phyloP scores from a whole-genome alignment of 176 grass and related monocot genomes.

The Rhipidocladum racemiflorum region DNA sequence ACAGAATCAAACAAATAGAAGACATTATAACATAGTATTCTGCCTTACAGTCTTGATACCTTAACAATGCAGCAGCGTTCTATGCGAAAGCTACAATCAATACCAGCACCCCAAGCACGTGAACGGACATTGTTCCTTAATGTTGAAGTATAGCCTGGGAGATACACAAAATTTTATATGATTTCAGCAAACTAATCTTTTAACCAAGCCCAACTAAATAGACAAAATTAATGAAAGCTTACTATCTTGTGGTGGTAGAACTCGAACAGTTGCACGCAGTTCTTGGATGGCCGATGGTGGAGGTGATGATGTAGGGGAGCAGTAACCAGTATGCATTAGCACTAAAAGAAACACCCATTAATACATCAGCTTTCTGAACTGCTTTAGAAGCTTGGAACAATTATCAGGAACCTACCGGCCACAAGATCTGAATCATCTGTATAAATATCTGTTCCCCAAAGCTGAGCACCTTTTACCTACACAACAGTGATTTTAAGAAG shows the following conservation, averaged over 20 bases:
- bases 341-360: conserved; percentile 51
- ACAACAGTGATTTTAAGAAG: conserved; percentile 31
- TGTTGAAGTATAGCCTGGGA: conserved; percentile 84
- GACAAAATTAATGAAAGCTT: conserved; percentile 17
- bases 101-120: conserved; percentile 94
- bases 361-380: conserved; percentile 23
- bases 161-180: conserved; percentile 29
- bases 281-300: conserved; percentile 82
- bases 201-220: conserved; percentile 1
- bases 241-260: conserved; percentile 80
- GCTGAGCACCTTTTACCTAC: conserved; percentile 95
- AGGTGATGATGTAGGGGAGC: conserved; percentile 75
- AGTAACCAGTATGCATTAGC: conserved; percentile 95
- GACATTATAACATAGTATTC: neutral
- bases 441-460: conserved; percentile 95
- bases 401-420: conserved; percentile 52
- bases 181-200: conserved; percentile 17
- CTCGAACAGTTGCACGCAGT: conserved; percentile 64
- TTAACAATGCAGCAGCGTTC: conserved; percentile 94
- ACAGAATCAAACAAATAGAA: conserved; percentile 12
- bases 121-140: conserved; percentile 96
- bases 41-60: conserved; percentile 44
- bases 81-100: conserved; percentile 90
- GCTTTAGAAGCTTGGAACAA: conserved; percentile 18
- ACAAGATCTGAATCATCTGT: conserved; percentile 98